Evolutionary conservation across 1,284 basidiomycete genomes (phyloP).

Genomic region (Heimioporus retisporus): DNA sequence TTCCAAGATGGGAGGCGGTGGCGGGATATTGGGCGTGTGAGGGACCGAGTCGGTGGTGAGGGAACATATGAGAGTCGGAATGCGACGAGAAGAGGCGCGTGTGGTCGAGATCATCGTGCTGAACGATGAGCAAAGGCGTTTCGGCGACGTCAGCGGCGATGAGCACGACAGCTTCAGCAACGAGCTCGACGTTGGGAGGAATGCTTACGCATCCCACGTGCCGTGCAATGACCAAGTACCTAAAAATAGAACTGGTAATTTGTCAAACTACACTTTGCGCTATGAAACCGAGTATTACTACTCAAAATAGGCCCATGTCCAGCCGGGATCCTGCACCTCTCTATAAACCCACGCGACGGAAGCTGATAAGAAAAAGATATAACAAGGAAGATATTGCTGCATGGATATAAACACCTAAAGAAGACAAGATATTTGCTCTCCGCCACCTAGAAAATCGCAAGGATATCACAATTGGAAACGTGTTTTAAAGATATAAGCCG

Average conservation of each 20-base stretch:
- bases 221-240: not conserved
- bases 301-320: constrained; percentile 23
- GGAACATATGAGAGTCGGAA: constrained; percentile 31
- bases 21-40: constrained; percentile 29
- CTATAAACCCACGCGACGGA: constrained; percentile 15
- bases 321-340: constrained; percentile 22
- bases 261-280: constrained; percentile 17
- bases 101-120: constrained; percentile 36
- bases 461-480: constrained; percentile 28
- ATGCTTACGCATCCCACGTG: constrained; percentile 22
- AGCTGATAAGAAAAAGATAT: constrained; percentile 14
- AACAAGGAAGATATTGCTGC: constrained; percentile 20
- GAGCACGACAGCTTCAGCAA: constrained; percentile 4
- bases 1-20: constrained; percentile 32
- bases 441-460: constrained; percentile 31
- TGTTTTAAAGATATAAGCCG: constrained; percentile 21
- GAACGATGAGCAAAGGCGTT: constrained; percentile 23
- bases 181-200: constrained; percentile 7
- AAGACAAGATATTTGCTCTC: constrained; percentile 15
- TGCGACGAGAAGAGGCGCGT: constrained; percentile 21
- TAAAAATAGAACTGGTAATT: constrained; percentile 6
- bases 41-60: constrained; percentile 41
- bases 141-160: constrained; percentile 17
- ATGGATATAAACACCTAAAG: constrained; percentile 19
- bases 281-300: not conserved